Conservation (phyloP, 192 early-diverging fungal species). For the Anaeromyces robustus region DNA sequence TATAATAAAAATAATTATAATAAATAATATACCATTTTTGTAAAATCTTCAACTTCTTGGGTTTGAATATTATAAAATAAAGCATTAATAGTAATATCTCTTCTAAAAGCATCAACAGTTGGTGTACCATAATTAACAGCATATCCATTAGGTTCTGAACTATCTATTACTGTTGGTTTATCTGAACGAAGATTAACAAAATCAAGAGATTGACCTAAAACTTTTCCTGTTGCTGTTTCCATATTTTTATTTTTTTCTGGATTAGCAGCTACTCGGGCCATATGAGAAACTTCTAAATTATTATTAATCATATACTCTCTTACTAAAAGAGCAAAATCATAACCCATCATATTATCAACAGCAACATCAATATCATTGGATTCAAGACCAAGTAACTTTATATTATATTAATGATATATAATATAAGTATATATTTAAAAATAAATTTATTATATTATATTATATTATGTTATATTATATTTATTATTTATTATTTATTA, state of each 20-base stretch:
- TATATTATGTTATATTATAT: no score
- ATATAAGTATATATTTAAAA: neutral
- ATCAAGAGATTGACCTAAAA: constrained; percentile 68
- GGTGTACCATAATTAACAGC: constrained; percentile 70
- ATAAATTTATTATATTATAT: neutral
- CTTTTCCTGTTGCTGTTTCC: constrained; percentile 82
- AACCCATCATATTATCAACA: constrained; percentile 83
- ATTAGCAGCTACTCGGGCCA: constrained; percentile 79
- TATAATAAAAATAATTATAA: no score
- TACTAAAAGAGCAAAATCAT: constrained; percentile 65
- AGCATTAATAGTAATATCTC: constrained; percentile 97
- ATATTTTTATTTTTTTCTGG: constrained; percentile 94
- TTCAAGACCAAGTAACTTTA: constrained; percentile 63
- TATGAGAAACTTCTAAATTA: constrained; percentile 6
- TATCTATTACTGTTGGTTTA: constrained; percentile 35
- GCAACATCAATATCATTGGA: constrained; percentile 91
- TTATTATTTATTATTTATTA: no score
- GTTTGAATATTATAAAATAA: constrained; percentile 94
- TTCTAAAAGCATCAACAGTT: constrained; percentile 69
- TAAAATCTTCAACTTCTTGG: constrained; percentile 70
- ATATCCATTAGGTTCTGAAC: constrained; percentile 6
- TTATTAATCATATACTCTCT: constrained; percentile 33
- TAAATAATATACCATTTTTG: constrained; percentile 18
- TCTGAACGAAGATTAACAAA: constrained; percentile 94
- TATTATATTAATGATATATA: neutral